phyloP scores from a whole-genome alignment of 2,329 filamentous ascomycete species.

The Grosmannia clavigera region DNA sequence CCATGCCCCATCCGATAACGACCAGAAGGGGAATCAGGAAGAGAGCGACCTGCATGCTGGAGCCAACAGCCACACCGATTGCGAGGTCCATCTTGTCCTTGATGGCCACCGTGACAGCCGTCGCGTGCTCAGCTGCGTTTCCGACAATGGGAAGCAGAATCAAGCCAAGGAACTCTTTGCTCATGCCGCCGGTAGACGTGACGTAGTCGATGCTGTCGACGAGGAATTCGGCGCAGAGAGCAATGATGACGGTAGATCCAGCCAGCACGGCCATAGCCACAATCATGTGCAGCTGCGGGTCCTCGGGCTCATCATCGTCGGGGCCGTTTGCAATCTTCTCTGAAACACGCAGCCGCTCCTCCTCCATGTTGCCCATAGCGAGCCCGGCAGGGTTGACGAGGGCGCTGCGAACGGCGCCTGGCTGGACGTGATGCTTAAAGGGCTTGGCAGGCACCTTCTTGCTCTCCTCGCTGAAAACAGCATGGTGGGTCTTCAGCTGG shows the following conservation, averaged over 20 bases:
- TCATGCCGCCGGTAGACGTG: slow-evolving; percentile 43
- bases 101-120: slow-evolving; percentile 64
- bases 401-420: slow-evolving; percentile 26
- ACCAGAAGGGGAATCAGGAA: slow-evolving; percentile 69
- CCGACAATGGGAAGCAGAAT: slow-evolving; percentile 70
- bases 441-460: slow-evolving; percentile 59
- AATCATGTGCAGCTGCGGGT: slow-evolving; percentile 58
- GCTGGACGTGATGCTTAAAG: slow-evolving; percentile 21
- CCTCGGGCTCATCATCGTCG: slow-evolving; percentile 56
- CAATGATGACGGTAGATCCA: slow-evolving; percentile 66
- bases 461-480: slow-evolving; percentile 68
- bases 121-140: slow-evolving; percentile 70
- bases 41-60: slow-evolving; percentile 68
- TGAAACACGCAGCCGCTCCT: slow-evolving; percentile 17
- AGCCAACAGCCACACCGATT: slow-evolving; percentile 69
- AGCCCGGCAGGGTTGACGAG: slow-evolving; percentile 27
- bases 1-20: slow-evolving; percentile 67
- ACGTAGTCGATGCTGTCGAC: slow-evolving; percentile 59
- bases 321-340: slow-evolving; percentile 15
- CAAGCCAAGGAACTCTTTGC: slow-evolving; percentile 61
- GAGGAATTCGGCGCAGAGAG: slow-evolving; percentile 65
- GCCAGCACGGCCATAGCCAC: slow-evolving; percentile 62
- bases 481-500: slow-evolving; percentile 75
- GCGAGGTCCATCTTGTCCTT: slow-evolving; percentile 81
- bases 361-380: slow-evolving; percentile 18